A percentile compares a stretch with the other conserved stretches of the same genome.
Conservation (phyloP, 176 grass and related monocot genomes). For the Bolboschoenus planiculmis region DNA sequence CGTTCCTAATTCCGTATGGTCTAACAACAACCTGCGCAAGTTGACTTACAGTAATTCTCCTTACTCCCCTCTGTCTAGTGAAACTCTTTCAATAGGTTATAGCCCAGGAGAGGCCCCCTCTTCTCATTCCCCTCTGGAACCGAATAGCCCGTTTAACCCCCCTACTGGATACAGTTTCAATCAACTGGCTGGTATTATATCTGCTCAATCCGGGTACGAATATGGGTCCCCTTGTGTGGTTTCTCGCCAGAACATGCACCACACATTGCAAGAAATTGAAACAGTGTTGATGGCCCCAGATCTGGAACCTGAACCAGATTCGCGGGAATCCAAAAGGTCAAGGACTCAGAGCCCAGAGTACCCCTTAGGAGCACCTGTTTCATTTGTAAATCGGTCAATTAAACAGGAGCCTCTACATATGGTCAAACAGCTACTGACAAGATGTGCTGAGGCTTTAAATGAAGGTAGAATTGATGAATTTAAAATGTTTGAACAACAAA, state of each 20-base stretch:
- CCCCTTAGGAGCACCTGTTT: background rate
- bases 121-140: constrained; percentile 61
- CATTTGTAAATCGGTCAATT: background rate
- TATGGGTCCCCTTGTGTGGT: constrained; percentile 33
- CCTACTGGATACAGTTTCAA: background rate
- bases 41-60: constrained; percentile 51
- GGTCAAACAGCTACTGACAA: constrained; percentile 63
- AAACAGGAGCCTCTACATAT: constrained; percentile 42
- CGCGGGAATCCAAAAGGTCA: constrained; percentile 42
- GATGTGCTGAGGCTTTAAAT: constrained; percentile 62
- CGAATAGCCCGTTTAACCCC: constrained; percentile 40
- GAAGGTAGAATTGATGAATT: constrained; percentile 65
- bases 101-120: constrained; percentile 66
- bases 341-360: constrained; percentile 56
- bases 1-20: constrained; percentile 47
- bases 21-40: constrained; percentile 27
- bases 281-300: constrained; percentile 95
- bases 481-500: constrained; percentile 54
- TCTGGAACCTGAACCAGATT: constrained; percentile 42
- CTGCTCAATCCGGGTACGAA: constrained; percentile 34
- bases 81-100: constrained; percentile 47
- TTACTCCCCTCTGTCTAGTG: constrained; percentile 56
- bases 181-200: constrained; percentile 13
- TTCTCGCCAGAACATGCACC: constrained; percentile 71
- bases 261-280: constrained; percentile 75